Evolutionary conservation across 176 grass and related monocot genomes (phyloP), one percentile per base, ranked within the genome.

Genomic region (Saccharum spontaneum): DNA sequence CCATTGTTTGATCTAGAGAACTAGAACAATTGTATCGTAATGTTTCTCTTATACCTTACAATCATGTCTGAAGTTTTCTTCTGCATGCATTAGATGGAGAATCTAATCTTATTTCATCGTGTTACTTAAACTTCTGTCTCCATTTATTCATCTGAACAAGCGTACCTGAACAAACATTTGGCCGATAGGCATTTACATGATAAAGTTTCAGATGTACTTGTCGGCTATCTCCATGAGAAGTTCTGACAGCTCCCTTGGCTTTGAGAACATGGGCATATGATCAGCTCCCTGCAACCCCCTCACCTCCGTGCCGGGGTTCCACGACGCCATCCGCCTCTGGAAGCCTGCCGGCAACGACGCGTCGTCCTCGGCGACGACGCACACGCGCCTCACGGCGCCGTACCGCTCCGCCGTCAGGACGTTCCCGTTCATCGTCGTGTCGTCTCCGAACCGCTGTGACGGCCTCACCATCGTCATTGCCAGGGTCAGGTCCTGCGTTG

Each of bases 241-340:
- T 0, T 83, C 33, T 5, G 64, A 79, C 16, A 95, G 48, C 69
- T 93, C 86, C 49, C 62, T 71, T 0, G 86, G 81, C 75, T 72
- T 84, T 1, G 88, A 95, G 17, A 87, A 8, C 94, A 95, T 91
- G 1, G 54, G n/a, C 86, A 85, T 85, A 67, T 95, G 94, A 40
- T 89, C 90, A n/a, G 91, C 83, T 18, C 81, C 81, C 8, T 83
- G 6, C 0, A 95, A 24, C 48, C 22, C 69, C 36, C 10, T 70
- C 4, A 90, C 83, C 20, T 90, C 79, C 2, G 72, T 79, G 65
- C 83, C 79, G 0, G 86, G 88, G 75, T 39, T 86, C 60, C 48
- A 43, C 5, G 91, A 67, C 6, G 75, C 78, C 85, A 92, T 92
- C 48, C 17, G 61, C 54, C 79, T 57, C 43, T 15, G 64, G 20